phyloP scores from a whole-genome alignment of 2,329 filamentous ascomycete species.

The Botrytis porri region DNA sequence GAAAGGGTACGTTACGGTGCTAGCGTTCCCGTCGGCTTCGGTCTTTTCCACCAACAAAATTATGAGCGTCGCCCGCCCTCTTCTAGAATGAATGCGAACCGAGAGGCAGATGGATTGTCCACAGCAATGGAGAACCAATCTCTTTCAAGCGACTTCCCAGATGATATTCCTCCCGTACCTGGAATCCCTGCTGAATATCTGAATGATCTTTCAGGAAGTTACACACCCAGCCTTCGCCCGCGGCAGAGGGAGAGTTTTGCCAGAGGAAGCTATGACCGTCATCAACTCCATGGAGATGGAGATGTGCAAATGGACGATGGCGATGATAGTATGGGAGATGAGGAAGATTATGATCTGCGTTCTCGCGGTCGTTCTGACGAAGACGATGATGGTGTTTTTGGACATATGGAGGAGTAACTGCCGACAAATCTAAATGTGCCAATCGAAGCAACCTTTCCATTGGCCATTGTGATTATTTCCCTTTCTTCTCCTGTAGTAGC shows the following conservation, averaged over 20 bases:
- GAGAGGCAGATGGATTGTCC: conserved; percentile 82
- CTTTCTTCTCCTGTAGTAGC: conserved; percentile 29
- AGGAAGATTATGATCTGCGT: conserved; percentile 60
- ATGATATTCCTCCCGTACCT: conserved; percentile 82
- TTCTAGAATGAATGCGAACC: conserved; percentile 70
- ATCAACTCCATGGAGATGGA: conserved; percentile 52
- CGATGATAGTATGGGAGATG: conserved; percentile 60
- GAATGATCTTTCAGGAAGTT: conserved; percentile 56
- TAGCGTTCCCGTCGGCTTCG: conserved; percentile 50
- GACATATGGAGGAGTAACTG: conserved; percentile 83
- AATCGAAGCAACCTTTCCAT: conserved; percentile 2
- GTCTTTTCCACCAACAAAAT: conserved; percentile 65
- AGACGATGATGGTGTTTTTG: conserved; percentile 94
- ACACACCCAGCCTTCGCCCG: conserved; percentile 56
- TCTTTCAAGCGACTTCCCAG: conserved; percentile 81
- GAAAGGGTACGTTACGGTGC: conserved; percentile 40
- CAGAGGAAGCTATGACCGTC: conserved; percentile 49
- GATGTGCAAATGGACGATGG: conserved; percentile 69
- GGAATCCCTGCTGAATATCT: conserved; percentile 79
- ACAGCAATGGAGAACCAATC: conserved; percentile 73
- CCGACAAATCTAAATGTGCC: conserved; percentile 3
- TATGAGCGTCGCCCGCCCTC: conserved; percentile 75
- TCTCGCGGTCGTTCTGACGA: conserved; percentile 72
- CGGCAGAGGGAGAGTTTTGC: conserved; percentile 55
- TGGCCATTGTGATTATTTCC: conserved; percentile 17